Evolutionary conservation across 257 asterid genomes (phyloP), one percentile per base, ranked within the genome.

Genomic region (Salvia splendens): DNA sequence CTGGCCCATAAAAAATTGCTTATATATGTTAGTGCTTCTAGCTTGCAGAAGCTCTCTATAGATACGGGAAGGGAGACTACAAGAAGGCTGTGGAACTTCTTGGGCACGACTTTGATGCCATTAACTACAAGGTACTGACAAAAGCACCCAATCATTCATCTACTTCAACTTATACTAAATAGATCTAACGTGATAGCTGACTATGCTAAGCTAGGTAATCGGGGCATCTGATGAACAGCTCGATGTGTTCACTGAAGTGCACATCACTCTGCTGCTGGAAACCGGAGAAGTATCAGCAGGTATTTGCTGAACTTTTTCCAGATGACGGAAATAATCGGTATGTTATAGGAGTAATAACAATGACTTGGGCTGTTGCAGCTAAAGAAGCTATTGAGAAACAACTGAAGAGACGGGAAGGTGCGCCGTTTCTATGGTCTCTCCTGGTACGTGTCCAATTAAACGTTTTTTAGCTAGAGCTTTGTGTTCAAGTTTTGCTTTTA

Each of bases 141-240:
- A 20, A 52, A 65, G 12, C 17, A 32, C 59, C 17, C 9, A 28
- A 70, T 4, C 55, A 11, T 66, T 49, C 58, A 5, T 49, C 58
- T 16, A 41, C 12, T 28, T 40, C 28, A 48, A 46, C 6, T 24
- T 17, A 12, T 63, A 2, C 58, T 20, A 5, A 56, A 33, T 24
- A 49, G 35, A 62, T 62, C 38, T 28, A 57, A 58, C 8, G 11
- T 47, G 51, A 73, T 40, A 24, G 12, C 24, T 65, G 51, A 24
- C 67, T 67, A 45, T 58, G 4, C 70, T 55, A 48, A 70, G 77
- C 70, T 78, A 93, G 99, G 67, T 86, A 40, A 93, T 93, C 14
- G 99, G 99, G 30, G 99, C 99, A 43, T 93, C 99, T 5, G 96
- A 93, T 59, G 99, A 93, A 78, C 99, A 93, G 64, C 82, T 88